phyloP scores from a whole-genome alignment of 139 green algal genomes.

The Desmodesmus armatus region DNA sequence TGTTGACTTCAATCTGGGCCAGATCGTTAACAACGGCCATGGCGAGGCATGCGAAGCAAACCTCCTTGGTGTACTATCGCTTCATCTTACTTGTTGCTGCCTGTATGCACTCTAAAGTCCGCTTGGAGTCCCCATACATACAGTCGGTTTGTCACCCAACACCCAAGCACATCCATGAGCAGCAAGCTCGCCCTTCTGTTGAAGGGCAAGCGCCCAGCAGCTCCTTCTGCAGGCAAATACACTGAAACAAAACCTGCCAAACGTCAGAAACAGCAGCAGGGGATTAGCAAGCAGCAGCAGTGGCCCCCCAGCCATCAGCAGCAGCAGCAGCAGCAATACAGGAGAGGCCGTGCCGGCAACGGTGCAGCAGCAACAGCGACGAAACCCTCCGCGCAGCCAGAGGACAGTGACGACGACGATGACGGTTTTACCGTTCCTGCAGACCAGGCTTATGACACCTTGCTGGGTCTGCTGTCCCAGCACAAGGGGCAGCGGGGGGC shows the following conservation, averaged over 20 bases:
- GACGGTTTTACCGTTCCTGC: not conserved
- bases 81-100: not conserved
- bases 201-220: not conserved
- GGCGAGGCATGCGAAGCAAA: too few species aligned
- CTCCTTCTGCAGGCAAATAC: not conserved
- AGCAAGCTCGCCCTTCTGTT: constrained; percentile 37
- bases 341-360: not conserved
- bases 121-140: not conserved
- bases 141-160: not conserved
- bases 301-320: not conserved
- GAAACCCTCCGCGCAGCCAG: not conserved
- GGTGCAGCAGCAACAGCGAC: not conserved
- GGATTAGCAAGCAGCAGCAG: not conserved
- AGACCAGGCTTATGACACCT: constrained; percentile 34
- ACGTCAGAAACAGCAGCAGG: too few species aligned
- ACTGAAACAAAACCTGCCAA: not conserved
- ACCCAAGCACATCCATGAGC: not conserved
- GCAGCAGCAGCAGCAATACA: constrained; percentile 4
- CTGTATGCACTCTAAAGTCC: not conserved
- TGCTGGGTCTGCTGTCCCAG: constrained; percentile 47
- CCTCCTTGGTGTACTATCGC: not conserved
- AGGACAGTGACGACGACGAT: constrained; percentile 36
- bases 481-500: not conserved
- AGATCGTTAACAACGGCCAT: too few species aligned
- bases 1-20: too few species aligned